phyloP scores from a whole-genome alignment of 768 basidiomycete genomes.

The Podaxis sp. region DNA sequence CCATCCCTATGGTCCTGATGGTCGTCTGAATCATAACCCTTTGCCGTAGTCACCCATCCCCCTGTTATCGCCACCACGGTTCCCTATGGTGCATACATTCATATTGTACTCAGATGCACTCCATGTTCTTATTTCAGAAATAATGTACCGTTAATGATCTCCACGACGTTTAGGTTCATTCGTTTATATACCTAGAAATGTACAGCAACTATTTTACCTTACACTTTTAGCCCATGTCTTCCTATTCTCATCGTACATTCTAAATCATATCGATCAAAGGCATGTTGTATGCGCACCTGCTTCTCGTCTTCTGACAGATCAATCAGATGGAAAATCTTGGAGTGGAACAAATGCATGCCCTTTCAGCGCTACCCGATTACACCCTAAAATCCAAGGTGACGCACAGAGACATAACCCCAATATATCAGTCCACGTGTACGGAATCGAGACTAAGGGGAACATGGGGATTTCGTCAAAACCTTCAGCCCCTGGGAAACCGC shows the following conservation, averaged over 20 bases:
- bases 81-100: not conserved
- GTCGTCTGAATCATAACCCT: conserved; percentile 41
- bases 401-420: not conserved
- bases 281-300: not conserved
- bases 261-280: not conserved
- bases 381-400: not conserved
- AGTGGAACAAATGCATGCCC: not conserved
- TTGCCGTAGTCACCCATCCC: conserved; percentile 22
- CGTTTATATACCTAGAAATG: conserved; percentile 17
- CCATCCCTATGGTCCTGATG: conserved; percentile 39
- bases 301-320: not conserved
- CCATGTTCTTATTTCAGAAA: not conserved
- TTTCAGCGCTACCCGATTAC: not conserved
- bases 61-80: conserved; percentile 1
- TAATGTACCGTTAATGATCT: conserved; percentile 8
- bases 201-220: conserved; percentile 13
- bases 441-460: not conserved
- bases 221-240: conserved; percentile 5
- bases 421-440: not conserved
- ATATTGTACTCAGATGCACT: not conserved
- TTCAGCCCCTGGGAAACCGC: not conserved
- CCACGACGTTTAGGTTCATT: not conserved
- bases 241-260: conserved; percentile 10
- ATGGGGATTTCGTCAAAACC: not conserved
- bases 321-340: not conserved